Evolutionary conservation across 106 monocot species (phyloP).

Genomic region (Allium cepa): DNA sequence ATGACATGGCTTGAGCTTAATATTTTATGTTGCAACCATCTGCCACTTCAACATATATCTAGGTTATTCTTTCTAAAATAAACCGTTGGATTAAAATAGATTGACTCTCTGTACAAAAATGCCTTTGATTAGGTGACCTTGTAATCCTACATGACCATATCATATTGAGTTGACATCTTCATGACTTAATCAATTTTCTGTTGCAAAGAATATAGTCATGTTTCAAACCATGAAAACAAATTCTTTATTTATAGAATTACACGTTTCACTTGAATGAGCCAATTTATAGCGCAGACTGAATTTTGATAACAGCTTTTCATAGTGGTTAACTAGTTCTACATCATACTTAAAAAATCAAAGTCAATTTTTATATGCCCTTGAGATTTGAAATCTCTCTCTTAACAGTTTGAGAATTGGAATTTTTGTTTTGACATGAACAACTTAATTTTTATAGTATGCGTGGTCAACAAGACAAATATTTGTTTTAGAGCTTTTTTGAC

Average conservation of each 20-base stretch:
- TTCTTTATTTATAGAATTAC: neutral
- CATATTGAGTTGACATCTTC: neutral
- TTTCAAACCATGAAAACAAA: neutral
- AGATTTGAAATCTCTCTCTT: too few relatives aligned
- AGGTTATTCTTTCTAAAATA: slow-evolving; percentile 7
- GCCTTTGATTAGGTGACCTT: slow-evolving; percentile 17
- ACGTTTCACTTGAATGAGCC: neutral
- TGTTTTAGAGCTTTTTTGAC: too few relatives aligned
- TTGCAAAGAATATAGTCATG: neutral
- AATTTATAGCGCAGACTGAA: neutral
- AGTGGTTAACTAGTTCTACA: neutral
- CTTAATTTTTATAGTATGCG: too few relatives aligned
- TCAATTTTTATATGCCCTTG: neutral
- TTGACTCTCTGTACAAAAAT: slow-evolving; percentile 3
- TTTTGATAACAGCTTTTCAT: neutral
- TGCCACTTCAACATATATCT: slow-evolving; percentile 6
- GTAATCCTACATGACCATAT: neutral
- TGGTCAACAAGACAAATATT: too few relatives aligned
- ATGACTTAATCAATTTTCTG: neutral
- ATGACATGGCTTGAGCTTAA: neutral
- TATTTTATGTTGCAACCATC: slow-evolving; percentile 12
- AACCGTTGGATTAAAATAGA: slow-evolving; percentile 17
- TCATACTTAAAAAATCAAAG: neutral
- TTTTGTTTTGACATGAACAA: too few relatives aligned
- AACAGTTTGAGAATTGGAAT: too few relatives aligned